phyloP scores from a whole-genome alignment of 441 rosid species.

The Aleurites moluccanus region DNA sequence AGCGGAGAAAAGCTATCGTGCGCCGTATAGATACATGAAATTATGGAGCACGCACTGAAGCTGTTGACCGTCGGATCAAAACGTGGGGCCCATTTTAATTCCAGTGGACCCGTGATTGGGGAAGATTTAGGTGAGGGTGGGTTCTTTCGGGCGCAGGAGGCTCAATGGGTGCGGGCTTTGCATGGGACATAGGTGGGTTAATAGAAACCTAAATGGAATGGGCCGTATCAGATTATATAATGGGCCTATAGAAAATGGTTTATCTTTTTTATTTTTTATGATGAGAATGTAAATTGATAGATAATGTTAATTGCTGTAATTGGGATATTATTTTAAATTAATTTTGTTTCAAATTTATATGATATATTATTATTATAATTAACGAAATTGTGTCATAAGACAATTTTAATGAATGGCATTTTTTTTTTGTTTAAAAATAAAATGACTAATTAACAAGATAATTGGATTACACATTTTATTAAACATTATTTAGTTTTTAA shows the following conservation, averaged over 20 bases:
- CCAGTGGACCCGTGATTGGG: neutral
- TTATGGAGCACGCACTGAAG: constrained; percentile 27
- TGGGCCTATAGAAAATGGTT: neutral
- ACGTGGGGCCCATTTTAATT: neutral
- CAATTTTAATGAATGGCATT: too few species aligned
- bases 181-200: neutral
- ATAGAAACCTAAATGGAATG: neutral
- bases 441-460: too few species aligned
- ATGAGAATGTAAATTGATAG: too few species aligned
- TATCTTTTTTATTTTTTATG: too few species aligned
- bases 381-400: too few species aligned
- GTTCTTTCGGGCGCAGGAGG: constrained; percentile 17
- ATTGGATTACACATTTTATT: too few species aligned
- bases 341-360: too few species aligned
- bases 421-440: too few species aligned
- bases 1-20: constrained; percentile 34
- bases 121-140: neutral
- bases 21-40: constrained; percentile 23
- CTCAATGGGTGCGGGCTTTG: neutral
- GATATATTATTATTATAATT: too few species aligned
- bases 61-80: constrained; percentile 32
- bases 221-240: neutral
- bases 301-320: too few species aligned
- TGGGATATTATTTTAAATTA: too few species aligned
- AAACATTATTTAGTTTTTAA: too few species aligned